These are phyloP conservation scores for Bullera alba DNA, from an alignment of 768 basidiomycete genomes.

Conservation along the genomic window DNA sequence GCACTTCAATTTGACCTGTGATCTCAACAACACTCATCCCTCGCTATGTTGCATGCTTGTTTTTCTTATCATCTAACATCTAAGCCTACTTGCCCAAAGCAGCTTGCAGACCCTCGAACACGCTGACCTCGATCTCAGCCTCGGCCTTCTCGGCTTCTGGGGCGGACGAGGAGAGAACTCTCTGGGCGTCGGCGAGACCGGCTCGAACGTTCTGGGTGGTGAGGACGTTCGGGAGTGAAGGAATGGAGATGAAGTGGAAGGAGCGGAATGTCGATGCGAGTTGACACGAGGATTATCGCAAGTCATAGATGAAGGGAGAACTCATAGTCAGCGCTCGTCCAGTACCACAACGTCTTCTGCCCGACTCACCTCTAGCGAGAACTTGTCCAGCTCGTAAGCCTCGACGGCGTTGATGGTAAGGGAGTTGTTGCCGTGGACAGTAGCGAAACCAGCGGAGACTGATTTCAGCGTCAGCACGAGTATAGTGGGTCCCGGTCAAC, in stretches of 20 bases:
- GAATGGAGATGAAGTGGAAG: background rate
- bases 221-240: slow-evolving; percentile 6
- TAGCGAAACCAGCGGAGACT: slow-evolving; percentile 97
- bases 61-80: too few species aligned
- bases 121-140: slow-evolving; percentile 88
- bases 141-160: slow-evolving; percentile 90
- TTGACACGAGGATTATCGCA: background rate
- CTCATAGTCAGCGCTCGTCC: background rate
- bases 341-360: background rate
- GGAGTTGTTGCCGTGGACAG: slow-evolving; percentile 93
- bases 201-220: slow-evolving; percentile 69
- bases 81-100: slow-evolving; percentile 58
- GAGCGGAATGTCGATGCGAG: background rate
- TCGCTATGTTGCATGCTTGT: too few species aligned
- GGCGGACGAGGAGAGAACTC: slow-evolving; percentile 70
- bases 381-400: slow-evolving; percentile 82
- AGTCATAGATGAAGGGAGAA: background rate
- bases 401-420: slow-evolving; percentile 96
- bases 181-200: slow-evolving; percentile 80
- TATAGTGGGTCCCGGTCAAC: background rate
- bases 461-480: background rate
- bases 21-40: too few species aligned
- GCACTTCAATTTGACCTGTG: too few species aligned
- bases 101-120: slow-evolving; percentile 89
- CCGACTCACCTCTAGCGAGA: slow-evolving; percentile 72